Evolutionary conservation across 768 basidiomycete species (phyloP).

Genomic region (Boletus reticulatus): DNA sequence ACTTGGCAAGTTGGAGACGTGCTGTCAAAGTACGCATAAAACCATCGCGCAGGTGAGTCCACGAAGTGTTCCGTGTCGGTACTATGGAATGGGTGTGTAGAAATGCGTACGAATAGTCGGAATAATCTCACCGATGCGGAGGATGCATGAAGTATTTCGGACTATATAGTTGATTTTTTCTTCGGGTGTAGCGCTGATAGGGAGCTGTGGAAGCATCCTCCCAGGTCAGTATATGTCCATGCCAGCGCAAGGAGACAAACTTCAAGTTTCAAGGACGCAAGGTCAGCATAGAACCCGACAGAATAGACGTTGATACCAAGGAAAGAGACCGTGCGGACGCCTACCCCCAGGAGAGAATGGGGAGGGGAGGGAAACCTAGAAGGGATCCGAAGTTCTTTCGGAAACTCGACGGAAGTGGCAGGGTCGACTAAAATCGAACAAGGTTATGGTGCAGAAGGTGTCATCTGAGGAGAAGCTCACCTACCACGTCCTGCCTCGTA

Average conservation of each 20-base stretch:
- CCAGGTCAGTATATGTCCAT: background rate
- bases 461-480: slow-evolving; percentile 3
- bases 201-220: slow-evolving; percentile 41
- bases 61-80: slow-evolving; percentile 77
- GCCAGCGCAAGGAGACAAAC: slow-evolving; percentile 33
- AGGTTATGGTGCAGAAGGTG: background rate
- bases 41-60: slow-evolving; percentile 78
- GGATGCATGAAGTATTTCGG: slow-evolving; percentile 62
- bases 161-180: slow-evolving; percentile 72
- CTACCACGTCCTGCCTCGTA: slow-evolving; percentile 19
- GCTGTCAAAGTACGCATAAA: slow-evolving; percentile 73
- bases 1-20: slow-evolving; percentile 51
- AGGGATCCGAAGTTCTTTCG: slow-evolving; percentile 59
- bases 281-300: slow-evolving; percentile 86
- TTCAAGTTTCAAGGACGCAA: slow-evolving; percentile 59
- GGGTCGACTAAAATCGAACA: slow-evolving; percentile 53
- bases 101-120: background rate
- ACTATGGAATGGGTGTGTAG: slow-evolving; percentile 40
- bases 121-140: slow-evolving; percentile 64
- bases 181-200: slow-evolving; percentile 53
- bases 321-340: slow-evolving; percentile 88
- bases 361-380: slow-evolving; percentile 60
- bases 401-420: slow-evolving; percentile 73
- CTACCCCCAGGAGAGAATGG: slow-evolving; percentile 76
- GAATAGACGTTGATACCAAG: slow-evolving; percentile 87